These are phyloP conservation scores for Leptosphaerulina australis DNA, from an alignment of 2,329 filamentous ascomycete genomes.

Conservation along the genomic window DNA sequence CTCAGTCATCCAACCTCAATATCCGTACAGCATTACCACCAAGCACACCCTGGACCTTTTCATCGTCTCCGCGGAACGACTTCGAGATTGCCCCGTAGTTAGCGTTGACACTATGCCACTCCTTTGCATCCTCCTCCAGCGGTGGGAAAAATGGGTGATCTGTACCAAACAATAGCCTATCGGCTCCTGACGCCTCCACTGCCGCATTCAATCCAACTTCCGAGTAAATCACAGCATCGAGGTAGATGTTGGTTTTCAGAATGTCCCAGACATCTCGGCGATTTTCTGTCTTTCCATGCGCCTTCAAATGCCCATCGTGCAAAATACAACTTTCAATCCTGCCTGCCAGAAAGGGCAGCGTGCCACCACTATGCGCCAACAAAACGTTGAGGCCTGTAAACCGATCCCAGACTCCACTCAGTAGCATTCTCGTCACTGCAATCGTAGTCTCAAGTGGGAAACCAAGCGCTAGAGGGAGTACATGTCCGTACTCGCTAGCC, in stretches of 20 bases:
- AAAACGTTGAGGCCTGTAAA: slow-evolving; percentile 73
- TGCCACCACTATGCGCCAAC: slow-evolving; percentile 86
- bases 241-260: slow-evolving; percentile 76
- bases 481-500: slow-evolving; percentile 79
- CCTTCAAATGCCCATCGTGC: slow-evolving; percentile 78
- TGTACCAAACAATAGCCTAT: slow-evolving; percentile 78
- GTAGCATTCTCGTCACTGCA: slow-evolving; percentile 82
- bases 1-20: slow-evolving; percentile 45
- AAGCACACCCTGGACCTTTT: slow-evolving; percentile 60
- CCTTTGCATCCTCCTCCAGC: slow-evolving; percentile 64
- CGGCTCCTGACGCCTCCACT: slow-evolving; percentile 68
- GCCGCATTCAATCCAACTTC: slow-evolving; percentile 75
- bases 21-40: slow-evolving; percentile 65
- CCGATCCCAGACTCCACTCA: slow-evolving; percentile 83
- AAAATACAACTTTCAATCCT: slow-evolving; percentile 85
- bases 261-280: slow-evolving; percentile 68
- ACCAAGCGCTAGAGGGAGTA: slow-evolving; percentile 81
- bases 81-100: slow-evolving; percentile 63
- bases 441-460: slow-evolving; percentile 95
- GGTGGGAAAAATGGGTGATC: slow-evolving; percentile 89
- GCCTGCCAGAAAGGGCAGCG: slow-evolving; percentile 85
- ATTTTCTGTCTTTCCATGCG: slow-evolving; percentile 64
- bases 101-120: slow-evolving; percentile 72
- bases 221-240: slow-evolving; percentile 86
- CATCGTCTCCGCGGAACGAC: slow-evolving; percentile 55